Evolutionary conservation across 1,284 basidiomycete genomes (phyloP).

Genomic region (Rhizopogon hawkerae): DNA sequence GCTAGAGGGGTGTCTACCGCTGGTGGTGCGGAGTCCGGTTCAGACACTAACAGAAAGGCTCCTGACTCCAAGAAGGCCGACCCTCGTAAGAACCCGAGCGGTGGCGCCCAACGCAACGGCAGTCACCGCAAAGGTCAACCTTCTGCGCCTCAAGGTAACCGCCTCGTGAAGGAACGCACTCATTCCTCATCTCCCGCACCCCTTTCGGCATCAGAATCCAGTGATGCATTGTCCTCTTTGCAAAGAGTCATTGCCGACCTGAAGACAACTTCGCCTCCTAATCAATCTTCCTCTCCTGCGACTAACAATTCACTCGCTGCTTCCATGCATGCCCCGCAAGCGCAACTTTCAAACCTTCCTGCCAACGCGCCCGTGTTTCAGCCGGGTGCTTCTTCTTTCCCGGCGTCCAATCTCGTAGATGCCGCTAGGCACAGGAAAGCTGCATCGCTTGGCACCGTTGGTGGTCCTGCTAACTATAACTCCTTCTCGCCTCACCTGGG

Average conservation of each 20-base stretch:
- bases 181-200: conserved; percentile 41
- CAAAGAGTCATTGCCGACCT: conserved; percentile 79
- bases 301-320: conserved; percentile 34
- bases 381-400: conserved; percentile 53
- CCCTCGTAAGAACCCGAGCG: conserved; percentile 47
- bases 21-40: conserved; percentile 51
- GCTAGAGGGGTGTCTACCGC: conserved; percentile 24
- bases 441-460: conserved; percentile 56
- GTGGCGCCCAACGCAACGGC: conserved; percentile 35
- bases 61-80: conserved; percentile 50
- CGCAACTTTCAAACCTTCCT: conserved; percentile 43
- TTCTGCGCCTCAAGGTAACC: conserved; percentile 46
- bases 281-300: conserved; percentile 33
- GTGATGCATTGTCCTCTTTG: conserved; percentile 68
- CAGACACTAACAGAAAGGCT: conserved; percentile 55
- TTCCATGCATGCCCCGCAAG: conserved; percentile 39
- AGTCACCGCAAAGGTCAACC: conserved; percentile 47
- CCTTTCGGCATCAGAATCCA: conserved; percentile 41
- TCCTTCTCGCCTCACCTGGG: conserved; percentile 71
- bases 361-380: conserved; percentile 64
- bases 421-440: conserved; percentile 70
- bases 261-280: conserved; percentile 60
- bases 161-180: conserved; percentile 38
- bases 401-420: conserved; percentile 39
- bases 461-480: conserved; percentile 51